Conservation (phyloP, 768 basidiomycete species). For the Pulveroboletus sp. region DNA sequence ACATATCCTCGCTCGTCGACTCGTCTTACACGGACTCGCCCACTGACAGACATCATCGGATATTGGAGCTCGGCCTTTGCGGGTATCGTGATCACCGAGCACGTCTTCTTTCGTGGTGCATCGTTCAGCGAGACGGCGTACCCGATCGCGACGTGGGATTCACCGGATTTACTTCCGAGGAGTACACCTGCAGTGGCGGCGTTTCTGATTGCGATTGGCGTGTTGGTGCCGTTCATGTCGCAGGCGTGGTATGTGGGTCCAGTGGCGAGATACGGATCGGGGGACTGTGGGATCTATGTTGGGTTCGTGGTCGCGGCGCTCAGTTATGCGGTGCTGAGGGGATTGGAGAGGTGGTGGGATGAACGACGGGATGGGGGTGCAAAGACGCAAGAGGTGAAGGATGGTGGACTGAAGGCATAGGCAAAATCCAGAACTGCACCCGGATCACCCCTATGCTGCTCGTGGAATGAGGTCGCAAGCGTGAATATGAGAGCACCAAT, state of each 20-base stretch:
- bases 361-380: not conserved
- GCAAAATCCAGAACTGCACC: too few relatives aligned
- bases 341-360: slow-evolving; percentile 25
- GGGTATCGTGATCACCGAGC: slow-evolving; percentile 41
- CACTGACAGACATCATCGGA: slow-evolving; percentile 37
- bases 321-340: slow-evolving; percentile 29
- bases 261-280: slow-evolving; percentile 40
- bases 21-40: slow-evolving; percentile 15
- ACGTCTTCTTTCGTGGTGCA: slow-evolving; percentile 40
- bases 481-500: too few relatives aligned
- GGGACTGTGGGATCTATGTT: slow-evolving; percentile 46
- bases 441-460: too few relatives aligned
- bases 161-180: slow-evolving; percentile 35
- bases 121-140: slow-evolving; percentile 34
- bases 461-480: too few relatives aligned
- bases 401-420: slow-evolving; percentile 2
- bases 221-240: slow-evolving; percentile 46
- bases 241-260: slow-evolving; percentile 52
- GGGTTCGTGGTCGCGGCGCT: slow-evolving; percentile 34
- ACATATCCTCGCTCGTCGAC: not conserved
- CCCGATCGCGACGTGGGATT: slow-evolving; percentile 36
- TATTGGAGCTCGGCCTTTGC: slow-evolving; percentile 41
- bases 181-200: slow-evolving; percentile 40
- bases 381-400: not conserved
- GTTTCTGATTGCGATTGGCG: slow-evolving; percentile 37